Evolutionary conservation across 176 grass and related monocot genomes (phyloP), one percentile per base, ranked within the genome.

Genomic region (Dendrocalamus sinicus): DNA sequence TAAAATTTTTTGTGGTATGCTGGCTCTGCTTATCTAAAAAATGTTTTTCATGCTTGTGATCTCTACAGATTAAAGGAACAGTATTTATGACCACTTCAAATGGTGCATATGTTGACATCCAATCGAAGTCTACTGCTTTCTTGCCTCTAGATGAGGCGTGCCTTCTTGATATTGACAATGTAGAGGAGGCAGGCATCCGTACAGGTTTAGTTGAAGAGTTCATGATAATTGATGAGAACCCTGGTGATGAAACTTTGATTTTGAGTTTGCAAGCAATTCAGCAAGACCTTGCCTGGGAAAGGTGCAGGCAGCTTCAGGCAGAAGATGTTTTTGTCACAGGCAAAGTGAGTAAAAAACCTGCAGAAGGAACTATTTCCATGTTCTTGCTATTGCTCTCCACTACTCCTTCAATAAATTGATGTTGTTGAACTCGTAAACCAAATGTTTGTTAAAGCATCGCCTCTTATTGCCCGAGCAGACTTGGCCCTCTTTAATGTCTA

Each of bases 211-310:
- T 86, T 2, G 96, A 94, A 79, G 90, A 96, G 72, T 99, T 99
- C 75, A 84, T 91, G 72, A 86, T 99, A 73, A 89, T 92, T 88
- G 96, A 91, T 85, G 88, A 92, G 83, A 89, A 96, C 24, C 83
- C 81, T 50, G 46, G 77, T 50, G 91, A 94, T 63, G 93, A 95
- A 88, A 91, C 88, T 84, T 94, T 92, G 80, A 94, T 92, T 86
- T 67, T 99, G 80, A 99, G 96, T 86, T 68, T 96, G 39, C 86
- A 91, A 86, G 76, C 90, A 77, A 89, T 89, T 83, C 93, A 96
- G 70, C 94, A 91, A 86, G 91, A 96, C 64, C 83, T 99, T 67
- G 93, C 93, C 17, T 99, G 96, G 96, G 93, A 99, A 89, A 89
- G 96, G 32, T 96, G 93, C 72, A 89, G 93, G 53, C 93, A 99